Conservation (phyloP, 2,329 filamentous ascomycete species). For the Colletotrichum sp. region DNA sequence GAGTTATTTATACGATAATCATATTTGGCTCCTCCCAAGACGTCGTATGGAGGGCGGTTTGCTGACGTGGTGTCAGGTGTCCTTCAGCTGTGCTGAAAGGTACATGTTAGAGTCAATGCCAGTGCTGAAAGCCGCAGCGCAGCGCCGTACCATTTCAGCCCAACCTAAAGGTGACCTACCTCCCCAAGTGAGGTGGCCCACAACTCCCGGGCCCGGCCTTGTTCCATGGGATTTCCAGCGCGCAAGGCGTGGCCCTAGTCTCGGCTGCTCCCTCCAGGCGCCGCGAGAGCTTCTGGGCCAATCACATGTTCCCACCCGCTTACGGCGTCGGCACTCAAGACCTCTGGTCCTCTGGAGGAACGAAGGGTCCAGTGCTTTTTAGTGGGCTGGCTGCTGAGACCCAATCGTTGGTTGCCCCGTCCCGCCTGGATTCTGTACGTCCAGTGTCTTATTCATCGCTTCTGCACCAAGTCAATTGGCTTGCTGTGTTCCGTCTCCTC, state of each 20-base stretch:
- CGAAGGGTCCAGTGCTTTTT: neutral
- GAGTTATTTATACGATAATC: neutral
- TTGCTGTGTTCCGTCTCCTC: neutral
- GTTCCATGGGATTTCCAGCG: neutral
- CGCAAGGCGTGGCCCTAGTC: conserved; percentile 8
- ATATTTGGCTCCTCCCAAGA: neutral
- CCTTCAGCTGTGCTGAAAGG: neutral
- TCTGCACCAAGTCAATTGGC: neutral
- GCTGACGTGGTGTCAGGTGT: neutral
- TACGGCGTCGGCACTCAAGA: neutral
- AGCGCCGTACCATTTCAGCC: neutral
- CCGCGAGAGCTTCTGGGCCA: neutral
- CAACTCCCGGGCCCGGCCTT: conserved; percentile 2
- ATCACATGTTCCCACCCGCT: conserved; percentile 12
- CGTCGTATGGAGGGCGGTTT: neutral
- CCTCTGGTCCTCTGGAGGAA: neutral
- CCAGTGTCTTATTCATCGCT: conserved; percentile 1
- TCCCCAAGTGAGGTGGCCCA: neutral
- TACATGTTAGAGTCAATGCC: neutral
- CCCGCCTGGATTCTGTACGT: neutral
- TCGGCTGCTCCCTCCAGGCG: conserved; percentile 2
- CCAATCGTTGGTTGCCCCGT: neutral
- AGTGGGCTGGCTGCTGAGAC: neutral
- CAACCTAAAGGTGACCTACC: neutral
- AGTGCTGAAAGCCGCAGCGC: neutral